Conservation (phyloP, 805 yeast species). For the Barnettozyma sp. region DNA sequence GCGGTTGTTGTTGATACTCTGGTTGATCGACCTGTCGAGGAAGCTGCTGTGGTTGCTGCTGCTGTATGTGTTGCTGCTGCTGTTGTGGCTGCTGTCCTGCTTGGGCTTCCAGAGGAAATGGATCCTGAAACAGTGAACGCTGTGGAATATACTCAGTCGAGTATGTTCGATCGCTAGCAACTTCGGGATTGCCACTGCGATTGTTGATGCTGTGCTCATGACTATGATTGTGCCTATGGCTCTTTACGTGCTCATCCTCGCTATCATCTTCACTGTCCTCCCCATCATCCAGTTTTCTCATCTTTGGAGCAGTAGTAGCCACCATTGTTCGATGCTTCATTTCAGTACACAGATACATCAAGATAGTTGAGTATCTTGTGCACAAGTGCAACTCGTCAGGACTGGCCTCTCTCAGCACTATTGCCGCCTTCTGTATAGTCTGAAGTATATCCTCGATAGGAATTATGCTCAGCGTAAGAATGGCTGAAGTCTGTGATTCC, state of each 20-base stretch:
- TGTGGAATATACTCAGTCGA: slow-evolving; percentile 9
- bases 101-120: slow-evolving; percentile 1
- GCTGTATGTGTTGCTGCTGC: neutral
- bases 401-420: slow-evolving; percentile 69
- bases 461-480: slow-evolving; percentile 50
- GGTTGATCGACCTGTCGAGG: too few species aligned
- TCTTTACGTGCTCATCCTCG: slow-evolving; percentile 5
- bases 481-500: slow-evolving; percentile 36
- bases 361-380: slow-evolving; percentile 67
- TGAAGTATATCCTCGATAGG: slow-evolving; percentile 65
- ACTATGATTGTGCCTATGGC: too few species aligned
- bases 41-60: neutral
- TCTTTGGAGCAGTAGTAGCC: slow-evolving; percentile 24
- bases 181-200: too few species aligned
- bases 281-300: slow-evolving; percentile 19
- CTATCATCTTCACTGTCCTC: slow-evolving; percentile 20
- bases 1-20: slow-evolving; percentile 5
- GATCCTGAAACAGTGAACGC: slow-evolving; percentile 7
- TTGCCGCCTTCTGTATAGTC: slow-evolving; percentile 64
- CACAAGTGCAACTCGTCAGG: slow-evolving; percentile 88
- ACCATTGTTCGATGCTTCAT: slow-evolving; percentile 45
- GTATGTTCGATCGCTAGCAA: too few species aligned
- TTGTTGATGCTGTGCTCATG: too few species aligned
- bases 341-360: slow-evolving; percentile 70
- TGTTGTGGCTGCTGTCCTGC: too few species aligned